Evolutionary conservation across 192 early-diverging fungal genomes (phyloP), one percentile per base, ranked within the genome.

Genomic region (Coemansia pectinata): DNA sequence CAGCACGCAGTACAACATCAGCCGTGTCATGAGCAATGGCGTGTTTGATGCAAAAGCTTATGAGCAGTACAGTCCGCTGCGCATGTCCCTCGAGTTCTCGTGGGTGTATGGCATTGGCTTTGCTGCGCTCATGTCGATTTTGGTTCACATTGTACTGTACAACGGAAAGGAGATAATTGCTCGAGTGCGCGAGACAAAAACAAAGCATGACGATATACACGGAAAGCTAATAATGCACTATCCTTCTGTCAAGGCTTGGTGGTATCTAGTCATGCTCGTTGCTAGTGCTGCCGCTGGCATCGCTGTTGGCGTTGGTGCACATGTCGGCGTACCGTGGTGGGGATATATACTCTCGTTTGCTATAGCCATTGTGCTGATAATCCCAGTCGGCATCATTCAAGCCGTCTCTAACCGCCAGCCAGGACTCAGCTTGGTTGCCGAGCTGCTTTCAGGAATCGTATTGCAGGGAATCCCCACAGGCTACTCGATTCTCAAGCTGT

Each of bases 401-500:
- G 91, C 90, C 23, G 86, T 95, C 12, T 90, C 93, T n/a, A 95
- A 95, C 69, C 81, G 85, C 31, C 84, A 87, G 62, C 87, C 92
- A 12, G 89, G 89, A 33, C 79, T 94, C 25, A 94, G 94, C 69
- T 88, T 97, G 42, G 77, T 95, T 31, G 90, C 90, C 42, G 92
- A 97, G 77, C 86, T 94, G 40, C 79, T 95, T n/a, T 90, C 87
- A 10, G 95, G 95, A 42, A 88, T 90, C 19, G 85, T 93, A 11
- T 72, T 91, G 4, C 92, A 92, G 34, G 95, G 94, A 12, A 78
- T 93, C 21, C 87, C 93, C 21, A 90, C 93, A 21, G 90, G 87
- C 15, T 92, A 94, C 65, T 88, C 93, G 50, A 86, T 90, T 14
- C 94, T 94, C 86, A 96, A 96, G 76, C 88, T 93, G 34, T 88